Evolutionary conservation across 164 flowering plant species (phyloP).

Genomic region (Brasenia schreberi): DNA sequence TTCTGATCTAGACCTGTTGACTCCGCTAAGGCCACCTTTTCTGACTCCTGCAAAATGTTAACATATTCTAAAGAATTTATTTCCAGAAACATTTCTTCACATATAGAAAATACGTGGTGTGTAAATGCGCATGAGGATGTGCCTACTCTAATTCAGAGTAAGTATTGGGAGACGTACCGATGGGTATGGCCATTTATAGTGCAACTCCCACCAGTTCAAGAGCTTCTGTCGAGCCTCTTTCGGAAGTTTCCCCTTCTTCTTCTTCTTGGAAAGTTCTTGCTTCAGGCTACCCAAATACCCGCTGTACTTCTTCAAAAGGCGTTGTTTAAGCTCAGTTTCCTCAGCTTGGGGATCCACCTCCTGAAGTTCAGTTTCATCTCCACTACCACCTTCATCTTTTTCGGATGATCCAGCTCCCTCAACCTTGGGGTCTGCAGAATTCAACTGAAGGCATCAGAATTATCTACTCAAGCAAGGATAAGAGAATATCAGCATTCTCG

Average conservation of each 20-base stretch:
- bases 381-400: slow-evolving; percentile 73
- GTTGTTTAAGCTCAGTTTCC: slow-evolving; percentile 75
- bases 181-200: slow-evolving; percentile 93
- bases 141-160: not conserved
- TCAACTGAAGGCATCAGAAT: not conserved
- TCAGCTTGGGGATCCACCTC: slow-evolving; percentile 81
- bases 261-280: slow-evolving; percentile 88
- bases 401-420: slow-evolving; percentile 73
- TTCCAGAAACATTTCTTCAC: not conserved
- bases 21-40: slow-evolving; percentile 88
- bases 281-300: slow-evolving; percentile 81
- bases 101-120: too few species aligned
- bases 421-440: slow-evolving; percentile 43
- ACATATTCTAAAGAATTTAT: not conserved
- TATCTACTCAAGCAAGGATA: too few species aligned
- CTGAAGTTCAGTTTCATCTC: slow-evolving; percentile 56
- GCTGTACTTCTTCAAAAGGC: slow-evolving; percentile 69
- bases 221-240: slow-evolving; percentile 87
- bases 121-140: not conserved
- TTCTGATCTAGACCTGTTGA: slow-evolving; percentile 88
- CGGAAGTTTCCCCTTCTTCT: slow-evolving; percentile 83
- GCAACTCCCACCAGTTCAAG: slow-evolving; percentile 83
- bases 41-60: slow-evolving; percentile 41
- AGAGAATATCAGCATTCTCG: too few species aligned
- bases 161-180: slow-evolving; percentile 28